Conservation (phyloP, 345 rosid genomes). For the Populus nigra region DNA sequence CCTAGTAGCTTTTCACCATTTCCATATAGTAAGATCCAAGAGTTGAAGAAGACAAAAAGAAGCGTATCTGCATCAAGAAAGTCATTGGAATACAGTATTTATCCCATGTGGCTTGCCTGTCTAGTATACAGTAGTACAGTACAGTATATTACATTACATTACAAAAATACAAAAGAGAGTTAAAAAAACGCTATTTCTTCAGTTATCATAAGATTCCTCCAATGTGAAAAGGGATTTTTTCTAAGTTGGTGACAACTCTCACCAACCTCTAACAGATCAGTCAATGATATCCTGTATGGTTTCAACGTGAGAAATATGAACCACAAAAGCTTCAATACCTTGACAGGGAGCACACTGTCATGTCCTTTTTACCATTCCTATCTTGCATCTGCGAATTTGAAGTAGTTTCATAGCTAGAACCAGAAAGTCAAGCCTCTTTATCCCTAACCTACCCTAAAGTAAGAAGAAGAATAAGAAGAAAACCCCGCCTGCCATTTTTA, state of each 20-base stretch:
- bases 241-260: slow-evolving; percentile 10
- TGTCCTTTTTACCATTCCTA: not conserved
- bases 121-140: not conserved
- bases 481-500: not conserved
- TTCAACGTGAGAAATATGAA: not conserved
- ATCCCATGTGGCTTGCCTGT: slow-evolving; percentile 33
- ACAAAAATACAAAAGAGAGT: not conserved
- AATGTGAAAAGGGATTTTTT: slow-evolving; percentile 2
- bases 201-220: not conserved
- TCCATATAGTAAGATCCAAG: slow-evolving; percentile 7
- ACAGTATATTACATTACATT: not conserved
- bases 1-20: slow-evolving; percentile 42
- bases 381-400: not conserved
- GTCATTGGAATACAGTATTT: slow-evolving; percentile 17
- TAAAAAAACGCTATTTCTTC: not conserved
- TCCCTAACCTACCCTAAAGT: not conserved
- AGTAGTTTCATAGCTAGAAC: not conserved
- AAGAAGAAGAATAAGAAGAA: not conserved
- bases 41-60: slow-evolving; percentile 7
- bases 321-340: slow-evolving; percentile 12
- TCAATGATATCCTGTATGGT: not conserved
- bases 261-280: slow-evolving; percentile 21
- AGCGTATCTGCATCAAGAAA: slow-evolving; percentile 10
- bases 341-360: slow-evolving; percentile 18
- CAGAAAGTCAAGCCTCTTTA: not conserved